Evolutionary conservation across 2,329 filamentous ascomycete species (phyloP), one percentile per base, ranked within the genome.

Genomic region (Colletotrichum euphorbiae): DNA sequence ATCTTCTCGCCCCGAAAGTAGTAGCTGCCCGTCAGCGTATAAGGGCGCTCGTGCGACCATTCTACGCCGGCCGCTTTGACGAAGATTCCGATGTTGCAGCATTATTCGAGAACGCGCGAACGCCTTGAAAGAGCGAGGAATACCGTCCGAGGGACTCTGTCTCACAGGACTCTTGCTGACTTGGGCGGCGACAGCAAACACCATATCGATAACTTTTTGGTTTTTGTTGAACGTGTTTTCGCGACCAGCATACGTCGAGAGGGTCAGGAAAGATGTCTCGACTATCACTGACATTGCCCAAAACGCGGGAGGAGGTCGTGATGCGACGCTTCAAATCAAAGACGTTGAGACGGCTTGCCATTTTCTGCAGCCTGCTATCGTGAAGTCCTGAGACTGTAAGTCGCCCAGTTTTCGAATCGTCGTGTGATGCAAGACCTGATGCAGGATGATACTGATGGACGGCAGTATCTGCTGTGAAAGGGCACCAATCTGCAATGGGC

Each of bases 351-450:
- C 78, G 7, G 55, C 72, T 1, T 83, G 80, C 62, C 80, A 81
- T 0, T 74, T 83, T 3, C 72, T 86, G 17, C 79, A 28, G 79
- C 80, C 7, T 76, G 76, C 7, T 84, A 80, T 69, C 80, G 80
- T 50, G 84, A 86, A 71, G 77, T 75, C 0, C 72, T 85, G 36
- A 80, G 83, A 15, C 48, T 82, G 1, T 76, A 75, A 43, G 76
- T 80, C 9, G 77, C 79, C 6, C 74, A 77, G 15, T 72, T 78
- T 2, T 79, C 78, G 6, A 79, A 77, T 17, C 78, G 83, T 19
- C 71, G 76, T 4, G 80, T 84, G 3, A 72, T 77, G 50, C 70
- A 76, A 21, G 82, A 85, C 54, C 82, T 80, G 1, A 72, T 62
- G 6, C 58, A 78, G 15, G 63, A 72, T 5, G 74, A 77, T 54